Evolutionary conservation across 1,284 basidiomycete genomes (phyloP), one percentile per base, ranked within the genome.

Genomic region (Sphaerobolus stellatus): DNA sequence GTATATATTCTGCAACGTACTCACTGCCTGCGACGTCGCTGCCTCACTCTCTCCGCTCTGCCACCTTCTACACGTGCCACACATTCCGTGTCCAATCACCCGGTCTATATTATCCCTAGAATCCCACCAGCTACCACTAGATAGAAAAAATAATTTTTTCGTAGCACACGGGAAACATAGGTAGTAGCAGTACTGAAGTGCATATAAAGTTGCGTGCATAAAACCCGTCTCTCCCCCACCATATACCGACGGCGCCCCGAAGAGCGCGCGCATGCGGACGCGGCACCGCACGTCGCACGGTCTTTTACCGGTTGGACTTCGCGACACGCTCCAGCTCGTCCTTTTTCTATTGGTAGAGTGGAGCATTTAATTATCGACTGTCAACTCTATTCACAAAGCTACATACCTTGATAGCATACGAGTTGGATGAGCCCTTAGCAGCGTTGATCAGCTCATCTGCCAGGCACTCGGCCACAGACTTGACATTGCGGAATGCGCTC

Each of bases 371-470:
- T n/a, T n/a, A n/a, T n/a, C n/a, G n/a, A 38, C 2, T 18, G 52
- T 52, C 28, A 28, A 46, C 46, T 46, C 29, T 44, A 30, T 18
- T 38, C 30, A 25, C 20, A 27, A n/a, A 53, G 16, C 20, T 20
- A 38, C 78, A 47, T 48, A 88, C 90, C 88, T 97, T 97, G 86
- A 99, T 99, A 65, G 97, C 96, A 75, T 98, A 99, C 60, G 96
- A 98, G 90, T 99, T 99, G 69, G 95, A 98, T 58, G 97, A 99
- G 63, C 97, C 97, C 84, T 99, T 99, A 68, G 97, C 97, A 59
- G 97, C 97, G 78, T 99, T 99, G 86, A 99, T 98, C 68, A 99
- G 90, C 78, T 99, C 97, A 73, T 99, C 97, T 62, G 97, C 97
- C 59, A 99, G 85, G 79, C 96, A 98, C 81, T 98, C 94, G 59